These are phyloP conservation scores for Paramecium biaurelia DNA, from an alignment of 73 alveolate genomes.

Conservation along the genomic window DNA sequence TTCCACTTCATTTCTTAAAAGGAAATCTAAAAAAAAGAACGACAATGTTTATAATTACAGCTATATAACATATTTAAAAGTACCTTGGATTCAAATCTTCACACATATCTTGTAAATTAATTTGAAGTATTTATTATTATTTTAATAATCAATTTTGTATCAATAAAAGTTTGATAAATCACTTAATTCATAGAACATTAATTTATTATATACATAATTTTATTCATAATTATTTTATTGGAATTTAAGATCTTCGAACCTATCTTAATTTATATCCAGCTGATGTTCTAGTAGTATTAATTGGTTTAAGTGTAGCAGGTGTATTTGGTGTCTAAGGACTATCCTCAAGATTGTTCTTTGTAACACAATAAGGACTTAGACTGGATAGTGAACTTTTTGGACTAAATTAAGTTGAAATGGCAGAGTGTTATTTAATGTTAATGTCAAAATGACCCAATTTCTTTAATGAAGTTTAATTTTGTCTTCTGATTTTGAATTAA, in stretches of 20 bases:
- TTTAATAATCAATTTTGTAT: not conserved
- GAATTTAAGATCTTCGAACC: not conserved
- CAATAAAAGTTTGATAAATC: not conserved
- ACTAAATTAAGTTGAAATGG: not conserved
- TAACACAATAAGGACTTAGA: not conserved
- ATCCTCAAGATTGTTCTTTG: not conserved
- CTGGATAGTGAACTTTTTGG: not conserved
- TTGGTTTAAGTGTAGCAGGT: not conserved
- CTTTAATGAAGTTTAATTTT: not conserved
- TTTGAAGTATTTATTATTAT: not conserved
- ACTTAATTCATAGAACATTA: not conserved
- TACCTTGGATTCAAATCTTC: conserved; percentile 1
- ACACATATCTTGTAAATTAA: not conserved
- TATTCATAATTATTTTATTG: not conserved
- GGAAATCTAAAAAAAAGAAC: not conserved
- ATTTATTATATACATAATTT: not conserved
- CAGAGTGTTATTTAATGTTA: not conserved
- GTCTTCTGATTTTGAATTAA: not conserved
- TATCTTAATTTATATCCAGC: not conserved
- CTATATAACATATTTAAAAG: not conserved
- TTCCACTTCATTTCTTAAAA: not conserved
- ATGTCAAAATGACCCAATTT: not conserved
- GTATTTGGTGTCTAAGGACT: not conserved
- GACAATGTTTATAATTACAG: conserved; percentile 14
- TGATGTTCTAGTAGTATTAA: not conserved